Base-by-base conservation (phyloP, 2,329 filamentous ascomycete genomes). In the Pseudogymnoascus sp. region DNA sequence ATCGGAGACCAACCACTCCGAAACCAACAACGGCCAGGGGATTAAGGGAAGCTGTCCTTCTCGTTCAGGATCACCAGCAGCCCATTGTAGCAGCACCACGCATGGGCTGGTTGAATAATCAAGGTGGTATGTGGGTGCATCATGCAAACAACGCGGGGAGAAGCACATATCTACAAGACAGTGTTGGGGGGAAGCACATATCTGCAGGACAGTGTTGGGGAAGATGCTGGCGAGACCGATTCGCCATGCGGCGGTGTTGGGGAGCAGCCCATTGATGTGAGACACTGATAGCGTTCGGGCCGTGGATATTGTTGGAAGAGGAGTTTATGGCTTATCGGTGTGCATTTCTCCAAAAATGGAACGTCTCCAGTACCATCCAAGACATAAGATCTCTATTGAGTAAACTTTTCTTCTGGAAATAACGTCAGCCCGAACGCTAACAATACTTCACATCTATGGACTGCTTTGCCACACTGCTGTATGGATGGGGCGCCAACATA, bases 131-230 rank as follows among this genome's bases (percentile, higher is more conserved):
- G 8, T 7, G 37, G n/a, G 37, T 38, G 14, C 37, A 38, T 38
- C 12, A 38, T 38, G 28, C 28, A 31, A 31, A 31, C 28, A 31
- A 8, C 28, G 6, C 28, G 28, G 28, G 28, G 25, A 28, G 28
- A 31, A 31, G 6, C 28, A 31, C 28, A n/a, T n/a, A n/a, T n/a
- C n/a, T n/a, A n/a, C n/a, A n/a, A n/a, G n/a, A n/a, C n/a, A n/a
- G n/a, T n/a, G n/a, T n/a, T n/a, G 59, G 64, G 62, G 36, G 6
- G 37, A 42, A 44, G 36, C 42, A 63, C 34, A 60, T 63, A 63
- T 60, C 38, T 38, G 11, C 37, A 60, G 25, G 23, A 59, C 6
- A 50, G 44, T 50, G 23, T 50, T 50, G 23, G 23, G 14, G 23
- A 2, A 44, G 40, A 50, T 25, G 42, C 21, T 46, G 18, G 21